Evolutionary conservation across 2,329 filamentous ascomycete species (phyloP).

Genomic region (Fonsecaea nubica): DNA sequence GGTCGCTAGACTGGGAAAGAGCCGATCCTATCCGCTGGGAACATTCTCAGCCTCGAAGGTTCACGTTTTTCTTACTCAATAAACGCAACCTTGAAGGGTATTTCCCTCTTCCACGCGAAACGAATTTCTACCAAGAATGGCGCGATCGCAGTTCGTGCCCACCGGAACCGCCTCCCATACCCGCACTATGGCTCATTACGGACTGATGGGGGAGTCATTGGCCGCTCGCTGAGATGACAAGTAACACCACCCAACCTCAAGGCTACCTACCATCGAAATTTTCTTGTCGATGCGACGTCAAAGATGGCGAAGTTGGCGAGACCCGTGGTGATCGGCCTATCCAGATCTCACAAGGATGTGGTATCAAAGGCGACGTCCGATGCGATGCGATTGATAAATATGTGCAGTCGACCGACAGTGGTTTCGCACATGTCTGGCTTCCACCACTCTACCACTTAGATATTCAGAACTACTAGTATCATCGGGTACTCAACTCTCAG

Average conservation of each 20-base stretch:
- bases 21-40: constrained; percentile 6
- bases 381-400: background rate
- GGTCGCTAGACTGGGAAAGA: background rate
- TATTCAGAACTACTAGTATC: background rate
- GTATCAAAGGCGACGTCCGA: background rate
- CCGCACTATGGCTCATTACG: background rate
- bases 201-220: background rate
- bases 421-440: background rate
- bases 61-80: constrained; percentile 27
- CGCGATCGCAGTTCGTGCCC: constrained; percentile 17
- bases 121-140: constrained; percentile 31
- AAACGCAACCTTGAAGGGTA: constrained; percentile 20
- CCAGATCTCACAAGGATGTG: background rate
- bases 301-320: constrained; percentile 3
- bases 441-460: background rate
- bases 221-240: background rate
- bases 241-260: background rate
- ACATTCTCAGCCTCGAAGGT: constrained; percentile 14
- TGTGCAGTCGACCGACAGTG: background rate
- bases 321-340: background rate
- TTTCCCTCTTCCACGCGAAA: constrained; percentile 2
- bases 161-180: background rate
- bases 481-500: background rate
- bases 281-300: background rate
- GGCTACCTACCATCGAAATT: constrained; percentile 1